A percentile compares a stretch with the other conserved stretches of the same genome.
Evolutionary conservation across 495 filamentous ascomycete species (phyloP).

Genomic region (Penicillium nucicola): DNA sequence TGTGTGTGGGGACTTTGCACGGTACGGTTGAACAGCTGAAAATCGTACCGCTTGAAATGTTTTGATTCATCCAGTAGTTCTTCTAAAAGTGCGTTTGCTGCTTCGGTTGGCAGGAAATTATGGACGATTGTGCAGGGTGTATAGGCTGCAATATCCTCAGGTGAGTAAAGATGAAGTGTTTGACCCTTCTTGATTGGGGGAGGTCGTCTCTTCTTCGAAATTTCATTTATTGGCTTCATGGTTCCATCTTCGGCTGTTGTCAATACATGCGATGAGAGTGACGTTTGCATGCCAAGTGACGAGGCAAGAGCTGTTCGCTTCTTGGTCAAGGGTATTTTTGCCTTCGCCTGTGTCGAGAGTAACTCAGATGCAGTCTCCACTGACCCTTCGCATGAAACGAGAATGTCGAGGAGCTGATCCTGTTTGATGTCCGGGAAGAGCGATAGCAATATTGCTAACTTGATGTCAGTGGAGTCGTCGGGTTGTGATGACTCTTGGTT

Average conservation of each 20-base stretch:
- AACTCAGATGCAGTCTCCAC: conserved; percentile 59
- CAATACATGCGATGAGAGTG: conserved; percentile 46
- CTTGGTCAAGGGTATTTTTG: conserved; percentile 18
- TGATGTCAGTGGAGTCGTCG: conserved; percentile 83
- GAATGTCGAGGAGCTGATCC: conserved; percentile 68
- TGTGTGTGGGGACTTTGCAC: conserved; percentile 80
- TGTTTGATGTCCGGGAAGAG: conserved; percentile 63
- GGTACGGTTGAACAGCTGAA: conserved; percentile 82
- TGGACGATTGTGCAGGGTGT: conserved; percentile 90
- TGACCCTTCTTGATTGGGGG: conserved; percentile 68
- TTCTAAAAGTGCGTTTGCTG: conserved; percentile 67
- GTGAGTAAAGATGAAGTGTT: conserved; percentile 78
- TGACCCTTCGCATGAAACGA: conserved; percentile 74
- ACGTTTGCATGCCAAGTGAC: conserved; percentile 34
- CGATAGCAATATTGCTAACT: conserved; percentile 78
- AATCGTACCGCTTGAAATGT: conserved; percentile 69
- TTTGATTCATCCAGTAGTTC: conserved; percentile 75
- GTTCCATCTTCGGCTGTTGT: conserved; percentile 22
- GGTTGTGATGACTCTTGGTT: conserved; percentile 1
- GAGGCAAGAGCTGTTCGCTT: conserved; percentile 21
- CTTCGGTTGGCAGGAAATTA: conserved; percentile 72
- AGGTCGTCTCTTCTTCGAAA: conserved; percentile 22
- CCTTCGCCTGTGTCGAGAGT: conserved; percentile 34
- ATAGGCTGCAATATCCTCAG: conserved; percentile 70
- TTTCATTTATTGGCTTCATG: conserved; percentile 32